phyloP scores from a whole-genome alignment of 257 asterid genomes.

The Catharanthus roseus region DNA sequence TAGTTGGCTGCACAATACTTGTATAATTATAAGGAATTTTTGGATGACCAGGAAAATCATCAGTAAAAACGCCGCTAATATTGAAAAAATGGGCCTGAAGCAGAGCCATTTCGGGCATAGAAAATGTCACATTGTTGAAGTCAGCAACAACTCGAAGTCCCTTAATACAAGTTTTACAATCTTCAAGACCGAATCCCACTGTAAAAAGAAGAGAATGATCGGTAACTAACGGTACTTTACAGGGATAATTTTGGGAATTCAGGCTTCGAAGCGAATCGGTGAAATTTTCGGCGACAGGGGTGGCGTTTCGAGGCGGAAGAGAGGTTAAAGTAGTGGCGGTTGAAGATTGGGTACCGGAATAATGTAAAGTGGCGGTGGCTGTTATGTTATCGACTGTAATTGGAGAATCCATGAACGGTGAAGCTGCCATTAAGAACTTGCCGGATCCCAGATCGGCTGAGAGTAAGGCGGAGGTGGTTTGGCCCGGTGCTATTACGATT shows the following conservation, averaged over 20 bases:
- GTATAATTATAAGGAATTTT: slow-evolving; percentile 36
- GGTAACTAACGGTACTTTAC: slow-evolving; percentile 32
- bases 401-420: slow-evolving; percentile 46
- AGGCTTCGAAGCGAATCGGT: slow-evolving; percentile 38
- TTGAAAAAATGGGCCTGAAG: slow-evolving; percentile 51
- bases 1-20: slow-evolving; percentile 33
- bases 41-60: slow-evolving; percentile 56
- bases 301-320: slow-evolving; percentile 42
- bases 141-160: slow-evolving; percentile 38
- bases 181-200: slow-evolving; percentile 42
- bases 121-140: slow-evolving; percentile 50
- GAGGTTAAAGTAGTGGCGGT: slow-evolving; percentile 27
- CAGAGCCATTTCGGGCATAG: slow-evolving; percentile 43
- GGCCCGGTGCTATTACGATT: slow-evolving; percentile 48
- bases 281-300: slow-evolving; percentile 33
- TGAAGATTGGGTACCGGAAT: slow-evolving; percentile 34
- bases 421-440: slow-evolving; percentile 39
- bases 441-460: slow-evolving; percentile 22
- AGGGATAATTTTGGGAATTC: slow-evolving; percentile 37
- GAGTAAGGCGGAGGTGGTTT: slow-evolving; percentile 43
- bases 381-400: slow-evolving; percentile 36
- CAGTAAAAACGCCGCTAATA: slow-evolving; percentile 42
- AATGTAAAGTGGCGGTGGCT: slow-evolving; percentile 45
- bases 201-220: slow-evolving; percentile 52
- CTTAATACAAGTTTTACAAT: slow-evolving; percentile 32